Conservation (phyloP, 371 early-diverging fungal species). For the Funneliformis caledonium region DNA sequence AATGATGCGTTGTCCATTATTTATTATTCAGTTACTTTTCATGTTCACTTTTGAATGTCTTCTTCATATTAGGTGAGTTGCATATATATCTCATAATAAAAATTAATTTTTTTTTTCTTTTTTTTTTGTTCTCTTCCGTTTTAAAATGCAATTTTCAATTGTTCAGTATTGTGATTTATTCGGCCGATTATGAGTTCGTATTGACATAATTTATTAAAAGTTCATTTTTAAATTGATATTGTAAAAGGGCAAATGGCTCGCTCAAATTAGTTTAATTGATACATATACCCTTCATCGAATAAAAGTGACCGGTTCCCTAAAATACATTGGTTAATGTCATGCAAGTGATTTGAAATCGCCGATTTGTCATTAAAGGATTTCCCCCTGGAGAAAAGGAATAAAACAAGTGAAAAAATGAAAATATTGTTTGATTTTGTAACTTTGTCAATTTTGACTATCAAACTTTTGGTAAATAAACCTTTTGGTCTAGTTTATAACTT, state of each 20-base stretch:
- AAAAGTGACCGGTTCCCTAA: neutral
- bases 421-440: neutral
- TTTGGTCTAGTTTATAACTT: too few relatives aligned
- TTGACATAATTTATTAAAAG: neutral
- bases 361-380: neutral
- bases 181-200: neutral
- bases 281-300: neutral
- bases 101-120: neutral
- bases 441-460: too few relatives aligned
- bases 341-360: neutral
- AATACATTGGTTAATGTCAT: neutral
- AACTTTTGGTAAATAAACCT: too few relatives aligned
- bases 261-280: neutral
- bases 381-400: neutral
- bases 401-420: neutral
- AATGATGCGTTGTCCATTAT: neutral
- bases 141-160: neutral
- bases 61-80: neutral
- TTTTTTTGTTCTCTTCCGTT: neutral
- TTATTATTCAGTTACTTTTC: slow-evolving; percentile 1
- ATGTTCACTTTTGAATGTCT: neutral
- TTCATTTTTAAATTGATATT: neutral
- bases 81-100: neutral
- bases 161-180: neutral
- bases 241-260: neutral